These are phyloP conservation scores for Cocos nucifera DNA, from an alignment of 176 grass and related monocot genomes.

Conservation along the genomic window DNA sequence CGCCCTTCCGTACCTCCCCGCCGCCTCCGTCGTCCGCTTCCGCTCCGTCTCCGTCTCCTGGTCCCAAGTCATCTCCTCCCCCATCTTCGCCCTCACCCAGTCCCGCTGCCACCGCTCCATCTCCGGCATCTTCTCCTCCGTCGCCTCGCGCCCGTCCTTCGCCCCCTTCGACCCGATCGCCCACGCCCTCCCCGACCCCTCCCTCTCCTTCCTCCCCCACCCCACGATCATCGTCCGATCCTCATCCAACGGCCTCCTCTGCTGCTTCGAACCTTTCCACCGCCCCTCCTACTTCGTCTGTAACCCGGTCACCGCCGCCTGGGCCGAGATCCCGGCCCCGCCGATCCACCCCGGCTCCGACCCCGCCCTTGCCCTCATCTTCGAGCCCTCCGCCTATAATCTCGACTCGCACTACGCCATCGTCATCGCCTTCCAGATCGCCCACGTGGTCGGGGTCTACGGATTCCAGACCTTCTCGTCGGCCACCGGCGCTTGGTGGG, in stretches of 20 bases:
- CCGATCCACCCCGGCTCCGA: constrained; percentile 14
- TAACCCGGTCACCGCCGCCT: constrained; percentile 38
- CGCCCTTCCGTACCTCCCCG: constrained; percentile 30
- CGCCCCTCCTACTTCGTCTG: constrained; percentile 22
- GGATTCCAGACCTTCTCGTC: constrained; percentile 41
- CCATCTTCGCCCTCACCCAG: constrained; percentile 23
- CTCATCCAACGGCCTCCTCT: constrained; percentile 38
- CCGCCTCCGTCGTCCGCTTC: constrained; percentile 6
- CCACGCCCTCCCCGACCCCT: constrained; percentile 27
- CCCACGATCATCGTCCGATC: constrained; percentile 17
- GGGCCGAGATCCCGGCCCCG: constrained; percentile 31
- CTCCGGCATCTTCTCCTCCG: constrained; percentile 39
- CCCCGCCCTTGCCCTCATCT: constrained; percentile 42
- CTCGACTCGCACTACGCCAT: constrained; percentile 46
- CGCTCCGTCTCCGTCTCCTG: constrained; percentile 16
- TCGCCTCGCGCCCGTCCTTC: constrained; percentile 18
- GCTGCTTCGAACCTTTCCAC: constrained; percentile 23
- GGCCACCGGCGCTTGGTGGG: constrained; percentile 21
- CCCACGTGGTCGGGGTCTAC: background rate
- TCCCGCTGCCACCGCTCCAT: constrained; percentile 5
- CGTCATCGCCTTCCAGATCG: constrained; percentile 25
- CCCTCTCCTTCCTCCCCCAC: constrained; percentile 27
- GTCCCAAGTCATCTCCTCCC: constrained; percentile 16
- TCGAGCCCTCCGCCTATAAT: constrained; percentile 26
- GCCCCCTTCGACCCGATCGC: constrained; percentile 12